phyloP scores from a whole-genome alignment of 208 protist species.

The Endotrypanum monterogeii region DNA sequence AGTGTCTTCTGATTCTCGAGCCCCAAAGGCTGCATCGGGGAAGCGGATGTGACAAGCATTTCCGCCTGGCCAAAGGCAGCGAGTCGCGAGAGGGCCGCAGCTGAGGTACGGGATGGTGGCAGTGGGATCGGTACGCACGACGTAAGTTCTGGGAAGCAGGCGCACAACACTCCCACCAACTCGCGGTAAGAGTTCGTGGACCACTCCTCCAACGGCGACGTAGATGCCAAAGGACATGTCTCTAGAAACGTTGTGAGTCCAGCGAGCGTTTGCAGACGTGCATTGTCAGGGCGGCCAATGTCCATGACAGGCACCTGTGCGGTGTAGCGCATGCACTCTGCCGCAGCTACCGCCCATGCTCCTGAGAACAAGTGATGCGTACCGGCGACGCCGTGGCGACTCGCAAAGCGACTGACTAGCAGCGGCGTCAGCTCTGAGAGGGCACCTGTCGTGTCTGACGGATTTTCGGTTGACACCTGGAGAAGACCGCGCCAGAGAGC shows the following conservation, averaged over 20 bases:
- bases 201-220: constrained; percentile 63
- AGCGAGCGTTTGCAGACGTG: constrained; percentile 34
- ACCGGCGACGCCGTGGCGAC: constrained; percentile 56
- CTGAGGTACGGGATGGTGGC: constrained; percentile 15
- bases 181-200: constrained; percentile 55
- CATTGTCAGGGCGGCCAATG: constrained; percentile 44
- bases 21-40: not conserved
- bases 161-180: constrained; percentile 48
- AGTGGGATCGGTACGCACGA: constrained; percentile 10
- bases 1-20: constrained; percentile 36
- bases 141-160: constrained; percentile 45
- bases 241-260: constrained; percentile 56
- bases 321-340: constrained; percentile 53
- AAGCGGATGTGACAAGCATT: not conserved
- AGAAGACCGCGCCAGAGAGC: constrained; percentile 63
- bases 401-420: constrained; percentile 58
- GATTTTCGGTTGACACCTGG: constrained; percentile 20
- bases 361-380: constrained; percentile 51
- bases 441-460: constrained; percentile 11
- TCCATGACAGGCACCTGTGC: constrained; percentile 54
- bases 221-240: constrained; percentile 43
- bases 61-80: constrained; percentile 22
- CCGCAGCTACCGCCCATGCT: constrained; percentile 57
- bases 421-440: constrained; percentile 58
- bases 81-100: constrained; percentile 17